phyloP scores from a whole-genome alignment of 2,329 filamentous ascomycete genomes.

The Pseudopyricularia javanii region DNA sequence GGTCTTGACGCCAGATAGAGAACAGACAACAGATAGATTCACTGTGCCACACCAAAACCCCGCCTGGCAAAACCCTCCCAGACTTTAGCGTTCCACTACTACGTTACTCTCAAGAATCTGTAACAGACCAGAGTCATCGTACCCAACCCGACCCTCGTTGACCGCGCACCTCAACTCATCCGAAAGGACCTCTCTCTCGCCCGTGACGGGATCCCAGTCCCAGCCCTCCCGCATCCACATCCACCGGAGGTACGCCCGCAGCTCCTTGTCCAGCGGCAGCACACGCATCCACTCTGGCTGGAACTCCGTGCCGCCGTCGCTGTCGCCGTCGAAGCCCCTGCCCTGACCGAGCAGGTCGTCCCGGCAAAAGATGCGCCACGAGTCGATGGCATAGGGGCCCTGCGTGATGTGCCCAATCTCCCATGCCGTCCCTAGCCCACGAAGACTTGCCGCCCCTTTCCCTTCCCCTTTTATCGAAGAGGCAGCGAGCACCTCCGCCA shows the following conservation, averaged over 20 bases:
- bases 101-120: constrained; percentile 20
- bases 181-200: constrained; percentile 41
- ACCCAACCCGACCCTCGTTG: constrained; percentile 42
- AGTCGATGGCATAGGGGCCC: constrained; percentile 74
- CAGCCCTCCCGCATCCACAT: constrained; percentile 84
- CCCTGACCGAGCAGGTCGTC: constrained; percentile 58
- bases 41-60: too few species aligned
- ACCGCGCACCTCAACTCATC: constrained; percentile 43
- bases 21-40: too few species aligned
- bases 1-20: too few species aligned
- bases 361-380: constrained; percentile 87
- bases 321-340: constrained; percentile 13
- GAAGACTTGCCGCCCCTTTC: not conserved
- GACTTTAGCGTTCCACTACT: too few species aligned
- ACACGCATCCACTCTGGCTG: constrained; percentile 89
- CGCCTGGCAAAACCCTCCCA: too few species aligned
- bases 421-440: constrained; percentile 40
- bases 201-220: constrained; percentile 66
- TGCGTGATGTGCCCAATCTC: constrained; percentile 80
- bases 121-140: constrained; percentile 36
- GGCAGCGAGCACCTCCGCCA: constrained; percentile 13
- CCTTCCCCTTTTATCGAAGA: too few species aligned
- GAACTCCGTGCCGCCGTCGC: constrained; percentile 28
- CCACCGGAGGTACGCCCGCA: constrained; percentile 79
- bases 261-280: constrained; percentile 70